Evolutionary conservation across 106 monocot species (phyloP).

Genomic region (Phalaenopsis aphrodite): DNA sequence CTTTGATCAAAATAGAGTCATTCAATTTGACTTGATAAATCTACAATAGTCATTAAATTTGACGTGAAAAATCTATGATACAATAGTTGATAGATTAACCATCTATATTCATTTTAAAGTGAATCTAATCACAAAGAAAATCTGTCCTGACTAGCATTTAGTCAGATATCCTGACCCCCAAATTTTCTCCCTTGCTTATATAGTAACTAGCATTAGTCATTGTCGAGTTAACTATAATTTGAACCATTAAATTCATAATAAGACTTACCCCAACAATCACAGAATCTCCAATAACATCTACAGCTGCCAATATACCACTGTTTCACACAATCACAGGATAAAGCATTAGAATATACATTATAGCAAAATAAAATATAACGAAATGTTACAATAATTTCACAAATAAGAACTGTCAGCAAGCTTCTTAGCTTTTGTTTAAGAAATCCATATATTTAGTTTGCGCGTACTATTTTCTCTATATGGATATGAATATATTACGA

Average conservation of each 20-base stretch:
- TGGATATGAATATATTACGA: background rate
- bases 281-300: conserved; percentile 15
- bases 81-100: no score
- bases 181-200: background rate
- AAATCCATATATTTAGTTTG: background rate
- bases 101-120: no score
- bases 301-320: conserved; percentile 16
- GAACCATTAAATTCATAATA: background rate
- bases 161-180: no score
- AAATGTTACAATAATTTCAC: background rate
- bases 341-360: background rate
- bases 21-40: no score
- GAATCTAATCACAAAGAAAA: no score
- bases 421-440: background rate
- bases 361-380: background rate
- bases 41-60: no score
- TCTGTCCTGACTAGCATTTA: no score
- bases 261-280: conserved; percentile 11
- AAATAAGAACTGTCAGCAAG: background rate
- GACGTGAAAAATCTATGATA: no score
- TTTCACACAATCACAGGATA: background rate
- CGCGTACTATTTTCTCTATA: background rate
- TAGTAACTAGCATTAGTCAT: background rate
- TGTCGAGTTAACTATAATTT: background rate
- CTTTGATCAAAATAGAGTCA: no score